Evolutionary conservation across 2,329 filamentous ascomycete genomes (phyloP).

Genomic region (Penicillium sp.): DNA sequence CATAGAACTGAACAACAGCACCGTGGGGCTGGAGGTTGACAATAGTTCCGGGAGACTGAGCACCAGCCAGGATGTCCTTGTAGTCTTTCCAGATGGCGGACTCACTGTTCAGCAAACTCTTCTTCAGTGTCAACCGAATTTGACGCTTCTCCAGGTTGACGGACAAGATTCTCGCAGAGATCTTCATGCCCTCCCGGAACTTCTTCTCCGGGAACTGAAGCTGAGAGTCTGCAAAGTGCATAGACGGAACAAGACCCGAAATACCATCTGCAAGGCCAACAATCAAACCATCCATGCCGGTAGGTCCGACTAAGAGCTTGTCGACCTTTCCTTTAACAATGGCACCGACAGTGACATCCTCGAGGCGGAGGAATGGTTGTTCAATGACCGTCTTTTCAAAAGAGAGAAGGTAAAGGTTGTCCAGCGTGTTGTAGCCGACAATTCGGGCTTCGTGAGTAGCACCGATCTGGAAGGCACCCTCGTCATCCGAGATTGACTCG

Average conservation of each 20-base stretch:
- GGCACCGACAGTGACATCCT: conserved; percentile 81
- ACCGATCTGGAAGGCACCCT: conserved; percentile 74
- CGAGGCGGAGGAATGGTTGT: conserved; percentile 85
- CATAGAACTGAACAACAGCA: conserved; percentile 91
- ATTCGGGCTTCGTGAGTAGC: conserved; percentile 79
- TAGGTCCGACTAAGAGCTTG: conserved; percentile 74
- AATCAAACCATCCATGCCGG: conserved; percentile 78
- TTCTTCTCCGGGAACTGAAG: conserved; percentile 95
- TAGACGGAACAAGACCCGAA: conserved; percentile 80
- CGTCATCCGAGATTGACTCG: conserved; percentile 73
- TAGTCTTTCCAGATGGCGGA: conserved; percentile 75
- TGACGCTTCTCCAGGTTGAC: conserved; percentile 72
- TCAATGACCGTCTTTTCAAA: conserved; percentile 79
- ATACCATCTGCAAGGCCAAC: conserved; percentile 84
- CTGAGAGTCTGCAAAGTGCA: conserved; percentile 83
- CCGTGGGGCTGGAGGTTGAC: conserved; percentile 75
- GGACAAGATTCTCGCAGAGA: conserved; percentile 84
- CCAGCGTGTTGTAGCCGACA: conserved; percentile 81
- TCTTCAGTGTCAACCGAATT: conserved; percentile 88
- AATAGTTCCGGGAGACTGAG: conserved; percentile 82
- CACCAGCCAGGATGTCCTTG: conserved; percentile 68
- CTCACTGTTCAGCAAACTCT: conserved; percentile 88
- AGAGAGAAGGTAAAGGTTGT: conserved; percentile 82
- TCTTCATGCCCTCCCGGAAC: conserved; percentile 79
- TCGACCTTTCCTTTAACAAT: conserved; percentile 81